These are phyloP conservation scores for Kazachstania psychrophila DNA, from an alignment of 805 yeast species.

Conservation along the genomic window DNA sequence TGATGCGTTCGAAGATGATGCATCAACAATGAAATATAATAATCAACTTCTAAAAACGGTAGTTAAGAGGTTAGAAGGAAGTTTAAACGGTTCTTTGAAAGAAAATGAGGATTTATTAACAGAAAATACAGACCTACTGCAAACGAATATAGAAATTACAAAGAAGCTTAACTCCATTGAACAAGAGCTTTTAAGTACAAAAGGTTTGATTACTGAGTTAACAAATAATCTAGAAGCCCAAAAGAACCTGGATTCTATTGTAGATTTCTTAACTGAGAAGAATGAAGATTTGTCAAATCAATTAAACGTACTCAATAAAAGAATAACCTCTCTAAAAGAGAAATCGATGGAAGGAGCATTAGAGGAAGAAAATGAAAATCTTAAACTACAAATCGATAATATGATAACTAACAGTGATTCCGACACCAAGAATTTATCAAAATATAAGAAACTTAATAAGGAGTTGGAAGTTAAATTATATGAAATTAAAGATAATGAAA, in stretches of 20 bases:
- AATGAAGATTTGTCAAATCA: slow-evolving; percentile 31
- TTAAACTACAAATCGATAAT: too few species aligned
- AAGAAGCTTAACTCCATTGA: background rate
- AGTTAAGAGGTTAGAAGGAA: slow-evolving; percentile 4
- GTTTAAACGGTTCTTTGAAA: slow-evolving; percentile 5
- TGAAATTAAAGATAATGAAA: too few species aligned
- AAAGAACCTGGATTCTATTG: slow-evolving; percentile 25
- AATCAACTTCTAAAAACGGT: slow-evolving; percentile 2
- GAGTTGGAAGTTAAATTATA: too few species aligned
- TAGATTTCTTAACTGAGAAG: slow-evolving; percentile 31
- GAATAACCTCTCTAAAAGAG: slow-evolving; percentile 34
- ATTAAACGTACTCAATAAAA: slow-evolving; percentile 27
- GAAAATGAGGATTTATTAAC: slow-evolving; percentile 6
- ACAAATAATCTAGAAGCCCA: slow-evolving; percentile 24
- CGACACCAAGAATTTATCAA: too few species aligned
- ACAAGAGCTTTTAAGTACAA: slow-evolving; percentile 10
- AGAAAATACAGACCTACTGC: slow-evolving; percentile 7
- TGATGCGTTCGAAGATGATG: background rate
- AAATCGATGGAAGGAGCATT: background rate
- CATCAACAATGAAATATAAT: slow-evolving; percentile 1
- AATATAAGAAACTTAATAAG: too few species aligned
- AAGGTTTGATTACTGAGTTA: slow-evolving; percentile 18
- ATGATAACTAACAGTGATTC: too few species aligned
- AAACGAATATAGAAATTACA: slow-evolving; percentile 2
- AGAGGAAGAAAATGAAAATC: too few species aligned